These are phyloP conservation scores for Davidsoniella eucalypti DNA, from an alignment of 2,329 filamentous ascomycete species.

Conservation along the genomic window DNA sequence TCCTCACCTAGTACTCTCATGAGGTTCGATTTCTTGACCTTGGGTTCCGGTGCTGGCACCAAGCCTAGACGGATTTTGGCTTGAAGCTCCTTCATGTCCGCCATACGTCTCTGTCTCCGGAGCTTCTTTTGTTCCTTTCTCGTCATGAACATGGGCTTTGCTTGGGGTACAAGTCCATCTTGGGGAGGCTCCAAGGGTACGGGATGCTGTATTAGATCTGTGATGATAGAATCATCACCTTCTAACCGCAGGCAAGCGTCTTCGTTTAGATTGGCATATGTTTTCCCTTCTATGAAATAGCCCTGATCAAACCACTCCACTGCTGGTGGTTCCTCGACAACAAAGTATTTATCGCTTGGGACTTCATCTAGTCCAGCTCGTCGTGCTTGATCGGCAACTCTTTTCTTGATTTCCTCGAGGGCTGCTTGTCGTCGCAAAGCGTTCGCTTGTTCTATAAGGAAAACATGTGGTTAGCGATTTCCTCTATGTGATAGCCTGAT, in stretches of 20 bases:
- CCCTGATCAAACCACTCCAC: slow-evolving; percentile 98
- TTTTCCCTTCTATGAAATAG: slow-evolving; percentile 51
- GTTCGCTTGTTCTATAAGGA: slow-evolving; percentile 51
- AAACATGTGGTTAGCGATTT: neutral
- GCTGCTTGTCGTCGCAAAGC: slow-evolving; percentile 74
- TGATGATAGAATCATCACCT: slow-evolving; percentile 71
- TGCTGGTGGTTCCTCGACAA: slow-evolving; percentile 67
- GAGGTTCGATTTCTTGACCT: slow-evolving; percentile 92
- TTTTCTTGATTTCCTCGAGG: slow-evolving; percentile 86
- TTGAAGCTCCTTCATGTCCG: slow-evolving; percentile 87
- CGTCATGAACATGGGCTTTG: slow-evolving; percentile 87
- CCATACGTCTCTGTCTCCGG: slow-evolving; percentile 76
- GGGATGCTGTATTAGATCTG: slow-evolving; percentile 81
- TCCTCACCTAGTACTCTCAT: slow-evolving; percentile 87
- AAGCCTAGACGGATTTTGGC: slow-evolving; percentile 88
- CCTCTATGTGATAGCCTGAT: neutral
- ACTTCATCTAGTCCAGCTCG: slow-evolving; percentile 86
- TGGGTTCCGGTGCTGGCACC: slow-evolving; percentile 77
- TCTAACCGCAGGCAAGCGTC: slow-evolving; percentile 54
- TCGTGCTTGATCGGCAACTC: slow-evolving; percentile 71
- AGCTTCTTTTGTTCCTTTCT: slow-evolving; percentile 81
- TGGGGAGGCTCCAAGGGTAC: slow-evolving; percentile 82
- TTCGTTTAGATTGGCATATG: slow-evolving; percentile 55
- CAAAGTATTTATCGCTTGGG: slow-evolving; percentile 75
- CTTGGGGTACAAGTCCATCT: slow-evolving; percentile 59